Conservation (phyloP, 2,329 filamentous ascomycete species). For the Chaetomium sp. region DNA sequence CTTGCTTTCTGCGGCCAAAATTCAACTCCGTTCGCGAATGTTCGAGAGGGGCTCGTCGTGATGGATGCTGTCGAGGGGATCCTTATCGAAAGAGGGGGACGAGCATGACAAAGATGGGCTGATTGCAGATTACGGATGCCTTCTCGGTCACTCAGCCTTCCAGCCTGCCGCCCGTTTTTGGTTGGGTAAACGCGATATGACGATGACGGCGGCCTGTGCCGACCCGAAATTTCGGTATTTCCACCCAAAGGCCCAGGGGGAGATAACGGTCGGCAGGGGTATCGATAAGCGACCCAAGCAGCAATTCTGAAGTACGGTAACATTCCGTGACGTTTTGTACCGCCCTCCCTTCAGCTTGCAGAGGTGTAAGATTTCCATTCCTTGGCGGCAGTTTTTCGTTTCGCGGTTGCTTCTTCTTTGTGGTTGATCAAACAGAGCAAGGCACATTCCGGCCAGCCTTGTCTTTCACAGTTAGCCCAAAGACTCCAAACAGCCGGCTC, state of each 20-base stretch:
- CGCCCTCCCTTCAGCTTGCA: too few species aligned
- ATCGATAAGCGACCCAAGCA: neutral
- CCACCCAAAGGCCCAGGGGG: neutral
- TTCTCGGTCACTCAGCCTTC: neutral
- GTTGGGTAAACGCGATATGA: constrained; percentile 8
- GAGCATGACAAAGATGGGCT: neutral
- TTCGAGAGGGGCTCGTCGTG: neutral
- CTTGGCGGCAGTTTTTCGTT: too few species aligned
- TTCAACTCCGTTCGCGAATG: neutral
- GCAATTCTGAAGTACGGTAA: neutral
- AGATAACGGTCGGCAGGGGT: neutral
- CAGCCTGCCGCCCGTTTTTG: neutral
- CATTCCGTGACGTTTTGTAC: too few species aligned
- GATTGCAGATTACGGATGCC: constrained; percentile 7
- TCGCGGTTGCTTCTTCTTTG: too few species aligned
- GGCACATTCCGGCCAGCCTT: too few species aligned
- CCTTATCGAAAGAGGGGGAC: too few species aligned
- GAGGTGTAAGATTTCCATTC: too few species aligned
- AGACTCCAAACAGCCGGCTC: too few species aligned
- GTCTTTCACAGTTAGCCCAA: too few species aligned
- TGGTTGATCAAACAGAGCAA: too few species aligned
- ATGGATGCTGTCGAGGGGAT: neutral
- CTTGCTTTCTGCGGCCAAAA: neutral
- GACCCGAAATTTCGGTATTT: constrained; percentile 10
- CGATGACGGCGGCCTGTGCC: constrained; percentile 7